phyloP scores from a whole-genome alignment of 2,329 filamentous ascomycete genomes.

The Nemania diffusa region DNA sequence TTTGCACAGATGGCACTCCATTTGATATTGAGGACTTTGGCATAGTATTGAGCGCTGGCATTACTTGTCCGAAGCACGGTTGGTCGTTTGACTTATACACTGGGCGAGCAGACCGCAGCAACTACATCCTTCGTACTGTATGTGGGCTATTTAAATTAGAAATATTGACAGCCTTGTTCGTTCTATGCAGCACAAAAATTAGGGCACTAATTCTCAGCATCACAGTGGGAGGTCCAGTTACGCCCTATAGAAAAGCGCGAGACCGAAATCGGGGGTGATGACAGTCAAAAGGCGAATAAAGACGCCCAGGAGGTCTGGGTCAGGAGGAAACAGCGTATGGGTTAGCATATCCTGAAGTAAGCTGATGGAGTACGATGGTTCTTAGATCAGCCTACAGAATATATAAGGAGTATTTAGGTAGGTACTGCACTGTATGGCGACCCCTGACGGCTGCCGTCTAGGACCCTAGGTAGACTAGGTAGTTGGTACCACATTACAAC shows the following conservation, averaged over 20 bases:
- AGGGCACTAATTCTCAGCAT: conserved; percentile 4
- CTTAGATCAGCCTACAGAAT: background rate
- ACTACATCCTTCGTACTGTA: conserved; percentile 65
- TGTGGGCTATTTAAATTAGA: background rate
- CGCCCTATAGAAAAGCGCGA: conserved; percentile 18
- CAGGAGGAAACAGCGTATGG: conserved; percentile 49
- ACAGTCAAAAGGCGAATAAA: conserved; percentile 31
- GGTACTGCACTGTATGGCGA: background rate
- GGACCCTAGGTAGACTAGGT: no score
- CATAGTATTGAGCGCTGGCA: conserved; percentile 67
- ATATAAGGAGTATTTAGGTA: background rate
- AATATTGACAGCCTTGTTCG: background rate
- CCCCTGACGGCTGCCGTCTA: background rate
- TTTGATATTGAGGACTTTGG: conserved; percentile 82
- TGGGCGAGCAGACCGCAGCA: conserved; percentile 69
- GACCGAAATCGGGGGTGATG: conserved; percentile 1
- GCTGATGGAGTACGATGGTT: background rate
- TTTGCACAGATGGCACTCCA: conserved; percentile 57
- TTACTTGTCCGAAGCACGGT: conserved; percentile 74
- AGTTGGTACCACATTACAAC: background rate
- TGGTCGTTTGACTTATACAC: conserved; percentile 78
- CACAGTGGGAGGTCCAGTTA: conserved; percentile 36
- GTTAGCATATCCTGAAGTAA: conserved; percentile 35
- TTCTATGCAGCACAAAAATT: background rate
- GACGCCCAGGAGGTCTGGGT: conserved; percentile 46